These are phyloP conservation scores for Aspergillus udagawae DNA, from an alignment of 2,329 filamentous ascomycete species.

Conservation along the genomic window DNA sequence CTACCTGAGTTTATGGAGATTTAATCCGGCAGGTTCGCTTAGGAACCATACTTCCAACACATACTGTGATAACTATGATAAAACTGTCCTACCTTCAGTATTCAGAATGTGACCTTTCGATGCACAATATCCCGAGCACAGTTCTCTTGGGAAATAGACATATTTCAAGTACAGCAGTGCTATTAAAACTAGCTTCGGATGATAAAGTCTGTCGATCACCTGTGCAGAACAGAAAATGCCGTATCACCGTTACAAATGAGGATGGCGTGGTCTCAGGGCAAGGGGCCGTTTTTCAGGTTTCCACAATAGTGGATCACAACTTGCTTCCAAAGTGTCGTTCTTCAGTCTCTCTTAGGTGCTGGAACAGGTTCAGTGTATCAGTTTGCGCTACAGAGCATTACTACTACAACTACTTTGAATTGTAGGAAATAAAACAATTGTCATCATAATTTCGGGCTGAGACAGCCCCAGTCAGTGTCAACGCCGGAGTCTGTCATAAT, in stretches of 20 bases:
- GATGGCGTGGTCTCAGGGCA: not conserved
- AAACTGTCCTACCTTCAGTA: not conserved
- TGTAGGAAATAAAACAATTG: not conserved
- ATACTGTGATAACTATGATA: too few species aligned
- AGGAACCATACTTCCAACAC: too few species aligned
- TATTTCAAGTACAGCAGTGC: not conserved
- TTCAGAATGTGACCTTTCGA: not conserved
- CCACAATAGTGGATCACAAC: not conserved
- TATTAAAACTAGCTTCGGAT: not conserved
- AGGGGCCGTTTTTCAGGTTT: not conserved
- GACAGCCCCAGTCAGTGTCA: not conserved
- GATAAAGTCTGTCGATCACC: not conserved
- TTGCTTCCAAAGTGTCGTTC: too few species aligned
- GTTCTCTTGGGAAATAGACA: too few species aligned
- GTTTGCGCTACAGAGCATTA: not conserved
- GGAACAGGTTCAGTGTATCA: not conserved
- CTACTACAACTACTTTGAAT: not conserved
- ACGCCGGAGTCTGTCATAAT: not conserved
- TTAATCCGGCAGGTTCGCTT: too few species aligned
- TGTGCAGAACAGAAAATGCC: too few species aligned
- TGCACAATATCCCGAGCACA: too few species aligned
- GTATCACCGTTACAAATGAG: not conserved
- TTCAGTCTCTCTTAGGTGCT: too few species aligned
- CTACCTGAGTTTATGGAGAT: too few species aligned
- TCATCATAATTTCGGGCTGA: not conserved